Evolutionary conservation across 192 early-diverging fungal genomes (phyloP), one percentile per base, ranked within the genome.

Genomic region (Coemansia sp.): DNA sequence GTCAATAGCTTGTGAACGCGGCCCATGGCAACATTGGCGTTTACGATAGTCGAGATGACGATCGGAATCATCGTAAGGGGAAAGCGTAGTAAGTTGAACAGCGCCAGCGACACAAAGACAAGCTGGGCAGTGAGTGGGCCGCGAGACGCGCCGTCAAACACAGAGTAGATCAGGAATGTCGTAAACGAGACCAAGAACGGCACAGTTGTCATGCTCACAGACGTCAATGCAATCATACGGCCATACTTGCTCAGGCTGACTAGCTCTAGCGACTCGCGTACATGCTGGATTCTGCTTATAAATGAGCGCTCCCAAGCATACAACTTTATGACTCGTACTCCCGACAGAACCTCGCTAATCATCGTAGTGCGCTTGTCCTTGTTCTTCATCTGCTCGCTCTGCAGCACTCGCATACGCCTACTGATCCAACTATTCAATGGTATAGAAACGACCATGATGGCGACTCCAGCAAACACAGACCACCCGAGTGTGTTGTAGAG

Each of bases 31-130:
- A 99, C 97, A 40, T 84, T 88, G 24, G 95, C 90, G 63, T 97
- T 92, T 11, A 97, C 86, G 1, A 88, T 67, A 2, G 90, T 80
- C 6, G 89, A 87, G 27, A 98, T 87, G 32, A 96, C 88, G 39
- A 80, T 89, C 0, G 97, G 96, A 69, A 98, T 91, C 34, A 91
- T 87, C 36, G 86, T 64, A 48, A 97, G 85, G 55, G 97, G 95
- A 79, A 95, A 95, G 74, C 91, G 92, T n/a, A 98, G 78, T 50
- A 97, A 77, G 78, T 96, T 96, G 86, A 99, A 97, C 11, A 99
- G 83, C 0, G 94, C 83, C 51, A 99, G 84, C 11, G 94, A 90
- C 3, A 95, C 95, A 81, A 98, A 98, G 0, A 93, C 90, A 46
- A 92, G 70, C 62, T 85, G 80, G 29, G 88, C 75, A 1, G 88